Evolutionary conservation across 75 land plant genomes (phyloP), one percentile per base, ranked within the genome.

Genomic region (Picea sitchensis): DNA sequence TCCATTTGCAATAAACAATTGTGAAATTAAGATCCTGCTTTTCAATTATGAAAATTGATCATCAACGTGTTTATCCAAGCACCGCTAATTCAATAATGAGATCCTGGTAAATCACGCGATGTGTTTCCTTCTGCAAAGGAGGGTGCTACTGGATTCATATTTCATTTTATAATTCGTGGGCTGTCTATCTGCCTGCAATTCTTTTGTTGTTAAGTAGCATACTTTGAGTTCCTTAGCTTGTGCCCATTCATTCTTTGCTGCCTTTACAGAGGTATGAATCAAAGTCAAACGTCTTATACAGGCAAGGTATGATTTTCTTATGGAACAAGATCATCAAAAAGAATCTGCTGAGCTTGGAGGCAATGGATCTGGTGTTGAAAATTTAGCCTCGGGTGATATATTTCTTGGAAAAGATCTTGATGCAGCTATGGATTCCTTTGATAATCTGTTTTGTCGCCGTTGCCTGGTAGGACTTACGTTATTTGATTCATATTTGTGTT

Each of bases 391-490:
- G 60, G 89, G 79, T 20, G 90, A 83, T 68, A 75, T 86, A 32
- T 81, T 83, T 82, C 77, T 83, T 72, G 91, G 88, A 36, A 96
- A 96, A 75, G 99, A 98, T 90, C 86, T 98, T 75, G 92, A 89
- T 80, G 90, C 95, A 30, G 99, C 99, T 72, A 82, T 98, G 79
- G 99, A 98, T 86, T 98, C 99, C 79, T 98, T 95, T 88, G 99
- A 98, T 78, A 98, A 98, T 78, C 80, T 98, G 14, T 98, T 98
- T 73, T 98, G 99, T 82, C 90, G 99, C 7, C 89, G 99, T 59
- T 98, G 99, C 80, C 82, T 93, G 82, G 99, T 98, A 87, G 21
- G 59, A 18, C 21, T 7, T 15, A 44, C 15, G n/a, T 23, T 20
- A 6, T 69, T 31, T 8, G n/a, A 9, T 79, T 79, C 9, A 65